phyloP scores from a whole-genome alignment of 1,139 yeast genomes.

The Debaryomycetaceae sp. region DNA sequence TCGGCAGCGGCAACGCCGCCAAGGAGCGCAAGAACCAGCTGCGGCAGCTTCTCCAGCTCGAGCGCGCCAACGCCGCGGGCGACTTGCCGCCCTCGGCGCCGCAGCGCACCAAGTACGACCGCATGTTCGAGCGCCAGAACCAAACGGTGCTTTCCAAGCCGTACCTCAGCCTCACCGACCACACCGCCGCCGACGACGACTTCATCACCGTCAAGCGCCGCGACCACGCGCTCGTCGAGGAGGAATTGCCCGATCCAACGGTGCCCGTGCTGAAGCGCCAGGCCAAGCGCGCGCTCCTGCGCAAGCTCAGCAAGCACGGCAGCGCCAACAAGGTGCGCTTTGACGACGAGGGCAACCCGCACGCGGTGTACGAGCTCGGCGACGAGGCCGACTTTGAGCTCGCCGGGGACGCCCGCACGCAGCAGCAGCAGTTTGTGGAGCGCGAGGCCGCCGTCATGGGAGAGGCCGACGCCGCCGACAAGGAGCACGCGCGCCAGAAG shows the following conservation, averaged over 20 bases:
- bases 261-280: conserved; percentile 79
- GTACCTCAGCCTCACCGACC: conserved; percentile 67
- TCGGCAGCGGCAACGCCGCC: conserved; percentile 45
- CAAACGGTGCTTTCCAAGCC: conserved; percentile 91
- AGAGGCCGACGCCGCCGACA: conserved; percentile 71
- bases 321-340: conserved; percentile 76
- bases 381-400: conserved; percentile 82
- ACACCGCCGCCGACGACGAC: conserved; percentile 55
- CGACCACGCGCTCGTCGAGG: conserved; percentile 66
- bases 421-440: conserved; percentile 61
- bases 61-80: conserved; percentile 65
- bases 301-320: conserved; percentile 72
- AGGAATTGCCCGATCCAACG: conserved; percentile 56
- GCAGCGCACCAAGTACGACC: conserved; percentile 84
- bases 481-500: conserved; percentile 75
- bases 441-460: conserved; percentile 69
- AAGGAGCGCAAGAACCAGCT: conserved; percentile 77
- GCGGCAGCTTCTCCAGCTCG: conserved; percentile 56
- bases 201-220: conserved; percentile 76
- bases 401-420: conserved; percentile 68
- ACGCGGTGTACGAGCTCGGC: conserved; percentile 85
- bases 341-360: conserved; percentile 93
- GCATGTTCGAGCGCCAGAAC: conserved; percentile 93
- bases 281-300: conserved; percentile 83
- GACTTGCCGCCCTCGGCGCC: conserved; percentile 62